Conservation (phyloP, 352 stramenopile species). For the Phytopythium boreale region DNA sequence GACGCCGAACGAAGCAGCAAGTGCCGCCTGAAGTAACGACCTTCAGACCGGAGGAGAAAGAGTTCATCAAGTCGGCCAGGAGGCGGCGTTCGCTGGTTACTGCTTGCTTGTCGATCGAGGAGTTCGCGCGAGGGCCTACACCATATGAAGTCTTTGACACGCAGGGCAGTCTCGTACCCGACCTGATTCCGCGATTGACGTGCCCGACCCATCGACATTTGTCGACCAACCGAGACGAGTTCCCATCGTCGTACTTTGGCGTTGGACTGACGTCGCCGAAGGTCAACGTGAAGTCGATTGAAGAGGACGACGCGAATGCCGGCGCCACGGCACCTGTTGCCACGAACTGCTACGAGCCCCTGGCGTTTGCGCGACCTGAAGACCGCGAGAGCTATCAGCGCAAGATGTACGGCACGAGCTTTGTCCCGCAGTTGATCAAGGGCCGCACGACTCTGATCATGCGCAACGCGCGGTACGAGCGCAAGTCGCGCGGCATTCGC, state of each 20-base stretch:
- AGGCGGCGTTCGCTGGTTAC: not conserved
- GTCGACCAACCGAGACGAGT: conserved; percentile 15
- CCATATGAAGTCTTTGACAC: conserved; percentile 31
- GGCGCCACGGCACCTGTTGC: not conserved
- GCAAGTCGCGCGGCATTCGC: conserved; percentile 53
- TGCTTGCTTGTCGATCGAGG: conserved; percentile 1
- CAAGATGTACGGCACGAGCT: conserved; percentile 53
- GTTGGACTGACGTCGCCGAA: conserved; percentile 20
- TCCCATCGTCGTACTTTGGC: conserved; percentile 31
- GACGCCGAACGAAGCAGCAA: conserved; percentile 8
- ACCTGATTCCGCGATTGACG: conserved; percentile 26
- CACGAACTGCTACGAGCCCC: conserved; percentile 35
- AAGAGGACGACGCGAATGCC: not conserved
- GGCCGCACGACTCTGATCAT: conserved; percentile 39
- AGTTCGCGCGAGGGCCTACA: conserved; percentile 2
- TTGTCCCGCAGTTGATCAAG: conserved; percentile 44
- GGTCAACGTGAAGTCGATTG: conserved; percentile 8
- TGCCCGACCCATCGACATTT: conserved; percentile 31
- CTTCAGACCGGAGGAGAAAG: not conserved
- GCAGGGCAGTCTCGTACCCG: conserved; percentile 18
- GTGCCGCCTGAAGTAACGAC: not conserved
- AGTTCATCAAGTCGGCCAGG: not conserved
- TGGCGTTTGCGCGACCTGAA: conserved; percentile 31
- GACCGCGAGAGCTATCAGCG: conserved; percentile 46
- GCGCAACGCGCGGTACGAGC: conserved; percentile 45